These are phyloP conservation scores for Cladosporium sp. DNA, from an alignment of 2,329 filamentous ascomycete species.

Conservation along the genomic window DNA sequence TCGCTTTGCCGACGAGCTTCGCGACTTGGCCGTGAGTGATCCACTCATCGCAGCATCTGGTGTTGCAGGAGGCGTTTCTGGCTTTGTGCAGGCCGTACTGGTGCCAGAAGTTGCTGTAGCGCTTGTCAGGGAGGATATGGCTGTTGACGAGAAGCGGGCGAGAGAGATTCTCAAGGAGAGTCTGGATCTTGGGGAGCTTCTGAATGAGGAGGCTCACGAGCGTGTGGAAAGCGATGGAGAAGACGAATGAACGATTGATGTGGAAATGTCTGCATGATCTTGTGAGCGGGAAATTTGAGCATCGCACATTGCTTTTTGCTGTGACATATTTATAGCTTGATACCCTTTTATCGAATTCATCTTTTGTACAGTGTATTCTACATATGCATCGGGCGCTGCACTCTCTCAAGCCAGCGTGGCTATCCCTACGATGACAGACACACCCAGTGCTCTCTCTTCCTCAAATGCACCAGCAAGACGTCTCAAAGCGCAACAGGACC, in stretches of 20 bases:
- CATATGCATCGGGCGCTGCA: not conserved
- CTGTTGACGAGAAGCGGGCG: slow-evolving; percentile 20
- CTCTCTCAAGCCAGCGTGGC: too few species aligned
- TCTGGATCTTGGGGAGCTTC: slow-evolving; percentile 29
- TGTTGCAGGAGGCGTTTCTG: slow-evolving; percentile 31
- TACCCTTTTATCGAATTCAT: not conserved
- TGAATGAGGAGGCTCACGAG: slow-evolving; percentile 29
- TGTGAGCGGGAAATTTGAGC: not conserved
- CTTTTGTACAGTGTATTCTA: slow-evolving; percentile 4
- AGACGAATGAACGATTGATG: slow-evolving; percentile 11
- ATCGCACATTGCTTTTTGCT: not conserved
- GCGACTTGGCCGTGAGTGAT: slow-evolving; percentile 26
- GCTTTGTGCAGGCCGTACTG: slow-evolving; percentile 33
- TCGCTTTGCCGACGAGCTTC: slow-evolving; percentile 25
- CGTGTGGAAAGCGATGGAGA: slow-evolving; percentile 15
- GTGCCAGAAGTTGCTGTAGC: slow-evolving; percentile 34
- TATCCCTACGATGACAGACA: too few species aligned
- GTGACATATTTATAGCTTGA: not conserved
- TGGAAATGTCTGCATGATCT: not conserved
- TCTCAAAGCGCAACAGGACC: too few species aligned
- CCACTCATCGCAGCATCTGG: slow-evolving; percentile 29
- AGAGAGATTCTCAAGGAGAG: slow-evolving; percentile 28
- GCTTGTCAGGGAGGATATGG: slow-evolving; percentile 33
- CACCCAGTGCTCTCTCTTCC: too few species aligned
- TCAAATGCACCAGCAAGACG: too few species aligned